These are phyloP conservation scores for Acacia crassicarpa DNA, from an alignment of 306 rosid genomes.

Conservation along the genomic window DNA sequence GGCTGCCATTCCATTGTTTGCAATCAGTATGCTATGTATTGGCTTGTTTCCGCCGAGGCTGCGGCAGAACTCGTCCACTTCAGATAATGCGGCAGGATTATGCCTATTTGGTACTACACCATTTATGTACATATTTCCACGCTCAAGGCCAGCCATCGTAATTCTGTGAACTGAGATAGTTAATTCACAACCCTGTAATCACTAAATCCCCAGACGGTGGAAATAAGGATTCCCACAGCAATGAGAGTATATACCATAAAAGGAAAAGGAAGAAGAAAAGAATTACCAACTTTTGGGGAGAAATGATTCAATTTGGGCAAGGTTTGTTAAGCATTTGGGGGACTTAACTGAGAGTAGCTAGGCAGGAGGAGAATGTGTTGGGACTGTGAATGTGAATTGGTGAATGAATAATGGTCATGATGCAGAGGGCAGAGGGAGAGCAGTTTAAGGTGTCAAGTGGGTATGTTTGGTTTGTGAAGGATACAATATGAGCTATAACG, in stretches of 20 bases:
- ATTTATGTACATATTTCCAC: constrained; percentile 58
- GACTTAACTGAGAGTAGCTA: neutral
- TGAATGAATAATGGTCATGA: constrained; percentile 15
- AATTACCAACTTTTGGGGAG: neutral
- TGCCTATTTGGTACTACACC: constrained; percentile 59
- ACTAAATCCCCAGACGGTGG: constrained; percentile 10
- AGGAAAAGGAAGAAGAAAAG: neutral
- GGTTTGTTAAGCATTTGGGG: constrained; percentile 35
- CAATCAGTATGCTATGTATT: constrained; percentile 88
- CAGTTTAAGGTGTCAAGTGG: constrained; percentile 24
- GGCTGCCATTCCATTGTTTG: constrained; percentile 99
- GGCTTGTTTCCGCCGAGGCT: constrained; percentile 91
- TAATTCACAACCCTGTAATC: constrained; percentile 8
- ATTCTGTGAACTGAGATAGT: constrained; percentile 21
- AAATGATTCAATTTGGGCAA: constrained; percentile 33
- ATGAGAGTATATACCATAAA: neutral
- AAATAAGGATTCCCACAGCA: constrained; percentile 31
- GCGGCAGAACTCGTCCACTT: constrained; percentile 68
- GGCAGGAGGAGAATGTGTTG: neutral
- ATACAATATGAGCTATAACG: neutral
- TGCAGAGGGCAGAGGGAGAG: constrained; percentile 2
- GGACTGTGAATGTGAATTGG: neutral
- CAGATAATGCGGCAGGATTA: constrained; percentile 57
- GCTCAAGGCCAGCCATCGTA: constrained; percentile 48
- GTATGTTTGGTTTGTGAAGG: constrained; percentile 58